These are phyloP conservation scores for Pseudogymnoascus sp. DNA, from an alignment of 2,329 filamentous ascomycete species.

Conservation along the genomic window DNA sequence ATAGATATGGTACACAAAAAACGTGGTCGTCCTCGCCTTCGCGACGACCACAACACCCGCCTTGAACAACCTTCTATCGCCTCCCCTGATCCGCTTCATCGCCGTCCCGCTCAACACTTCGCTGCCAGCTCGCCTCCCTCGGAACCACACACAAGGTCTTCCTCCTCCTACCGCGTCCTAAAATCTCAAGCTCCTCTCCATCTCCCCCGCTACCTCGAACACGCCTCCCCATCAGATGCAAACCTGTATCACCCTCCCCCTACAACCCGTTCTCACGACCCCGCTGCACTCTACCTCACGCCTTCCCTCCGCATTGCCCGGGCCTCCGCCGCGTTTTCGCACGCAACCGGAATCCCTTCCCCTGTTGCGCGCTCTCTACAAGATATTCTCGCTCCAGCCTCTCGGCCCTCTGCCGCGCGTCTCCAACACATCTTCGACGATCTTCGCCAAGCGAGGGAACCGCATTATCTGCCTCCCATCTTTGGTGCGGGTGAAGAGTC, in stretches of 20 bases:
- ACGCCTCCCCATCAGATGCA: constrained; percentile 41
- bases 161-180: constrained; percentile 42
- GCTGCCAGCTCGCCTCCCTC: constrained; percentile 29
- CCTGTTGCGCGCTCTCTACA: constrained; percentile 44
- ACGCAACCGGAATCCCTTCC: constrained; percentile 44
- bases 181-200: constrained; percentile 48
- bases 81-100: constrained; percentile 36
- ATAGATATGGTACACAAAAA: constrained; percentile 84
- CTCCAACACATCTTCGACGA: constrained; percentile 48
- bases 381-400: constrained; percentile 46
- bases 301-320: constrained; percentile 52
- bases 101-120: constrained; percentile 22
- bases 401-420: constrained; percentile 45
- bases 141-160: constrained; percentile 29
- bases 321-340: constrained; percentile 48
- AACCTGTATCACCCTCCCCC: constrained; percentile 36
- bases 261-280: constrained; percentile 37
- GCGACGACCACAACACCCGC: constrained; percentile 60
- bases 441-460: constrained; percentile 47
- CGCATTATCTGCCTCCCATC: constrained; percentile 59
- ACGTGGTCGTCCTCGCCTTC: constrained; percentile 66
- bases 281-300: constrained; percentile 48
- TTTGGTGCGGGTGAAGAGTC: constrained; percentile 48
- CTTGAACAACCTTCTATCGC: constrained; percentile 45
- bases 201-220: constrained; percentile 44